A percentile compares a stretch with the other conserved stretches of the same genome.
phyloP scores from a whole-genome alignment of 768 basidiomycete genomes.

The Lentinula sp. region DNA sequence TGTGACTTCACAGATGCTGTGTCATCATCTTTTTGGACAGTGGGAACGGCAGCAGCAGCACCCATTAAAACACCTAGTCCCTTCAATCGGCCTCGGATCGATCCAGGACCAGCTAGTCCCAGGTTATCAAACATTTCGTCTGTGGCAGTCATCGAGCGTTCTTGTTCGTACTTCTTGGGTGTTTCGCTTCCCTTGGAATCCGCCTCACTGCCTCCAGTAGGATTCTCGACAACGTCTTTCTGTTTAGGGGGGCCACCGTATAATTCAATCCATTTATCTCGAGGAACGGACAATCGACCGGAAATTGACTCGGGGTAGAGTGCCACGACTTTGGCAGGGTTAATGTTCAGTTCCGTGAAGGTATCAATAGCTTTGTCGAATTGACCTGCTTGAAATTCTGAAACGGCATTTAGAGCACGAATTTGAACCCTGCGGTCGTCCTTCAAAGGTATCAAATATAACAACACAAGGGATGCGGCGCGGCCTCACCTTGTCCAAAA shows the following conservation, averaged over 20 bases:
- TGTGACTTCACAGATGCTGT: slow-evolving; percentile 37
- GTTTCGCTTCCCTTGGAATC: slow-evolving; percentile 17
- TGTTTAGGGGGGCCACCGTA: slow-evolving; percentile 70
- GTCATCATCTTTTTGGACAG: slow-evolving; percentile 56
- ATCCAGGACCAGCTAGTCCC: slow-evolving; percentile 26
- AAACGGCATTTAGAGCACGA: slow-evolving; percentile 71
- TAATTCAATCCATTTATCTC: slow-evolving; percentile 69
- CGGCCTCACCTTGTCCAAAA: slow-evolving; percentile 59
- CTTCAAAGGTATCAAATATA: slow-evolving; percentile 24
- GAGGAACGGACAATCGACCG: slow-evolving; percentile 67
- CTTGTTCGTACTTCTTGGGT: slow-evolving; percentile 13
- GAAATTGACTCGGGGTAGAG: slow-evolving; percentile 80
- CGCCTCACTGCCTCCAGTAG: slow-evolving; percentile 13
- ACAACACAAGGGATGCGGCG: not conserved
- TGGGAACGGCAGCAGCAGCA: not conserved
- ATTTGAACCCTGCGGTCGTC: slow-evolving; percentile 52
- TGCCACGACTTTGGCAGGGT: slow-evolving; percentile 90
- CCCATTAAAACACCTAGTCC: slow-evolving; percentile 49
- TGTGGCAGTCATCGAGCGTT: slow-evolving; percentile 17
- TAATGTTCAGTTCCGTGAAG: slow-evolving; percentile 83
- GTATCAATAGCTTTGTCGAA: slow-evolving; percentile 81
- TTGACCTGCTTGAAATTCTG: slow-evolving; percentile 61
- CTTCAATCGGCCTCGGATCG: slow-evolving; percentile 46
- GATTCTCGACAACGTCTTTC: slow-evolving; percentile 19
- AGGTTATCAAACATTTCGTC: slow-evolving; percentile 28